phyloP scores from a whole-genome alignment of 257 asterid genomes.

The Solanum chmielewskii region DNA sequence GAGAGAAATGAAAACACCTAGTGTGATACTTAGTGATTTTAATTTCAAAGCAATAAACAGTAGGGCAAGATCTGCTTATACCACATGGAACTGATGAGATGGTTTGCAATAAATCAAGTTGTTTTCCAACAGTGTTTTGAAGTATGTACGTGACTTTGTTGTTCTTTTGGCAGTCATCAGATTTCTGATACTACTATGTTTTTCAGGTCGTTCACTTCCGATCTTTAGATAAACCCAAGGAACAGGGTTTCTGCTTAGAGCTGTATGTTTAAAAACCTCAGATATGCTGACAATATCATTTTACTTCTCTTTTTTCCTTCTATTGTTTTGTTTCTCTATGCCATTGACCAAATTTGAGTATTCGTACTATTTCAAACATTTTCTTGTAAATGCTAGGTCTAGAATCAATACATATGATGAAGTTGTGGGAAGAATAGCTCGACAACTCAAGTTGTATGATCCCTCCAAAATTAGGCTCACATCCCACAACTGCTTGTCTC shows the following conservation, averaged over 20 bases:
- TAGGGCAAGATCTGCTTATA: neutral
- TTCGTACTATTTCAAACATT: neutral
- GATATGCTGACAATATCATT: neutral
- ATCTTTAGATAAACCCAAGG: slow-evolving; percentile 77
- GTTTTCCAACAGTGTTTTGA: neutral
- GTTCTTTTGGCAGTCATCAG: neutral
- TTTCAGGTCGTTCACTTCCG: slow-evolving; percentile 83
- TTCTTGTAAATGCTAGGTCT: slow-evolving; percentile 35
- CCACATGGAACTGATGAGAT: neutral
- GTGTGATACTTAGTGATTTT: neutral
- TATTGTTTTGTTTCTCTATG: neutral
- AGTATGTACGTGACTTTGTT: neutral
- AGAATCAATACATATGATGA: slow-evolving; percentile 84
- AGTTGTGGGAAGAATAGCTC: slow-evolving; percentile 86
- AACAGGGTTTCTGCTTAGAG: slow-evolving; percentile 77
- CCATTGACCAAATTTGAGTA: neutral
- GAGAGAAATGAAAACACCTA: neutral
- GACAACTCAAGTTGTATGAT: slow-evolving; percentile 63
- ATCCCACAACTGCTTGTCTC: slow-evolving; percentile 92
- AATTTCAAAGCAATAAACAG: neutral
- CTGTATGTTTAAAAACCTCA: slow-evolving; percentile 46
- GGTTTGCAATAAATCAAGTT: neutral
- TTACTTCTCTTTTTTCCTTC: neutral
- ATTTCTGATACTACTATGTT: neutral
- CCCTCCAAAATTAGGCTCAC: slow-evolving; percentile 91